Percentiles rank a stretch among this genome's conserved stretches.
Evolutionary conservation across 108 stramenopile genomes (phyloP).

Genomic region (Discostella pseudostelligera): DNA sequence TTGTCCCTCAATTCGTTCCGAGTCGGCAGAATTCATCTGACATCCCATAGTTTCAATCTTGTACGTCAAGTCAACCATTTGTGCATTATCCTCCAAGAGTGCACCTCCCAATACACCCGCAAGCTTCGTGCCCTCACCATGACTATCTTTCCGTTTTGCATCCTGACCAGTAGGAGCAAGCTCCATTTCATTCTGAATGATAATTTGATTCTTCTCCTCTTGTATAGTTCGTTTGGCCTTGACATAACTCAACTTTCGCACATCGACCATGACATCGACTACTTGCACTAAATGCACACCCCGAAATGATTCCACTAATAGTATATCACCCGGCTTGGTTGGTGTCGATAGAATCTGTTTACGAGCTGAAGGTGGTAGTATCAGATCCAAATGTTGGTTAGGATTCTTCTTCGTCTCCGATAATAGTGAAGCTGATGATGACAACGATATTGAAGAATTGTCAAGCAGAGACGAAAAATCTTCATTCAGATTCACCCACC

Average conservation of each 20-base stretch:
- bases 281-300: conserved; percentile 84
- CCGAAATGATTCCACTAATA: conserved; percentile 40
- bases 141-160: background rate
- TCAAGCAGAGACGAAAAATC: conserved; percentile 17
- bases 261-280: conserved; percentile 89
- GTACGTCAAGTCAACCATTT: conserved; percentile 55
- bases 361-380: conserved; percentile 48
- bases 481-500: conserved; percentile 54
- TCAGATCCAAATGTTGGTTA: conserved; percentile 71
- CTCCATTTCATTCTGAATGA: conserved; percentile 39
- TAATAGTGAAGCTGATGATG: no score
- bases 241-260: conserved; percentile 69
- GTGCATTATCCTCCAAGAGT: conserved; percentile 24
- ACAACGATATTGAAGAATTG: no score
- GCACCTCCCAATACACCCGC: conserved; percentile 47
- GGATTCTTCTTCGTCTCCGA: conserved; percentile 36
- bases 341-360: conserved; percentile 33
- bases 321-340: conserved; percentile 59
- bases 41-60: conserved; percentile 92
- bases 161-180: conserved; percentile 12
- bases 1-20: conserved; percentile 95
- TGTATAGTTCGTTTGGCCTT: conserved; percentile 47
- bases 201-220: conserved; percentile 6
- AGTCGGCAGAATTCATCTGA: conserved; percentile 98
- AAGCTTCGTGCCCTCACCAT: conserved; percentile 26